phyloP scores from a whole-genome alignment of 768 basidiomycete species.

The Clavulina sp. region DNA sequence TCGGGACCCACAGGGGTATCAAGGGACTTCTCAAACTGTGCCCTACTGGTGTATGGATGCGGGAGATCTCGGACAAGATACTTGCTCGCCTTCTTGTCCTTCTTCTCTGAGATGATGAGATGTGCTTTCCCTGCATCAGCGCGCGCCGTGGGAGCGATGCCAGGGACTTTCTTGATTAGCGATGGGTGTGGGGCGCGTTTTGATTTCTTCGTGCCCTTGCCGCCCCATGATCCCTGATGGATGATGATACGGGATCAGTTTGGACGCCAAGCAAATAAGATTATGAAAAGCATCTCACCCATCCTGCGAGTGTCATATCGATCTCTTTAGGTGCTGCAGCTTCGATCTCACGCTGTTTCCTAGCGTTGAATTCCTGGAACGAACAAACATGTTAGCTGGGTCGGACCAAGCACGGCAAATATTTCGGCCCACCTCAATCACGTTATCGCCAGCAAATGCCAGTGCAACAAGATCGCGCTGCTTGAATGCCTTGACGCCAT shows the following conservation, averaged over 20 bases:
- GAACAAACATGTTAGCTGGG: constrained; percentile 1
- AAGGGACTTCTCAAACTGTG: constrained; percentile 79
- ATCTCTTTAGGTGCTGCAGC: constrained; percentile 75
- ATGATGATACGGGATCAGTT: not conserved
- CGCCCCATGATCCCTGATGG: constrained; percentile 79
- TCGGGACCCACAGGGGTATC: constrained; percentile 69
- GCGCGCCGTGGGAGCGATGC: constrained; percentile 60
- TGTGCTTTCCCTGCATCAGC: constrained; percentile 73
- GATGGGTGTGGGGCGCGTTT: constrained; percentile 40
- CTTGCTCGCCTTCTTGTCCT: constrained; percentile 83
- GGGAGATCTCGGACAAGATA: constrained; percentile 85
- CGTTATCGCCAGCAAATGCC: constrained; percentile 95
- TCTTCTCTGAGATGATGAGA: constrained; percentile 90
- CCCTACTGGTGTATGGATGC: constrained; percentile 83
- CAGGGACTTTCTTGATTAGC: constrained; percentile 65
- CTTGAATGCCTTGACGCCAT: constrained; percentile 44
- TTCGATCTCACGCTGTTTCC: constrained; percentile 67
- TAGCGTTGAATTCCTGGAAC: constrained; percentile 70
- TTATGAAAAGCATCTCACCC: constrained; percentile 39
- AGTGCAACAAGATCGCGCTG: constrained; percentile 85
- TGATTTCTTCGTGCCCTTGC: constrained; percentile 44
- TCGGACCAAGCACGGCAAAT: not conserved
- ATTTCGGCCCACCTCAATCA: constrained; percentile 49
- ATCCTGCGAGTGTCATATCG: constrained; percentile 84
- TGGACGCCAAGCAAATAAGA: not conserved